These are phyloP conservation scores for Plantago elongata DNA, from an alignment of 257 asterid species.

Conservation along the genomic window DNA sequence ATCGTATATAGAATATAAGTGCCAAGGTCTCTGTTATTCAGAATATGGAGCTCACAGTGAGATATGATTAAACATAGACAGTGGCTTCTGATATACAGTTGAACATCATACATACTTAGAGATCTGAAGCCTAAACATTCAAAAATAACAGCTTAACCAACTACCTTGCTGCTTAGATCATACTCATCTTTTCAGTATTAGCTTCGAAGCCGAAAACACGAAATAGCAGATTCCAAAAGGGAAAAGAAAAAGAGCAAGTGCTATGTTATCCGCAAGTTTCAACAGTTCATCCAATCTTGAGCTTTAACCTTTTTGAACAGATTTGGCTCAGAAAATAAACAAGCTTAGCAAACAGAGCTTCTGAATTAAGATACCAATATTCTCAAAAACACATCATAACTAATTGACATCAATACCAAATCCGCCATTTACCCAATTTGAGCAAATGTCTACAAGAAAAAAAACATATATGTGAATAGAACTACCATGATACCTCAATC, in stretches of 20 bases:
- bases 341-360: background rate
- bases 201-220: background rate
- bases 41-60: no score
- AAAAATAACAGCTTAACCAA: constrained; percentile 5
- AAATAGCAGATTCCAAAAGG: no score
- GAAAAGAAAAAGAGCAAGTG: no score
- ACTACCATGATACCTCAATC: no score
- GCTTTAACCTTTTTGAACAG: no score
- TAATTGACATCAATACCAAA: background rate
- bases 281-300: no score
- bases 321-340: background rate
- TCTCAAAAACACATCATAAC: background rate
- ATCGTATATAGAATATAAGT: no score
- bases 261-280: no score
- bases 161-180: background rate
- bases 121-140: background rate
- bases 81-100: background rate
- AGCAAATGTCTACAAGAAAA: background rate
- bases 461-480: no score
- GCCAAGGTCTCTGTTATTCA: no score
- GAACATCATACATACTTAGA: background rate
- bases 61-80: background rate
- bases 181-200: background rate
- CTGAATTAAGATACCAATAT: no score
- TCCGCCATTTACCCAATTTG: background rate